Percentiles rank a stretch among this genome's conserved stretches.
phyloP scores from a whole-genome alignment of 1,284 basidiomycete species.

The Rhodotorula glutinis region DNA sequence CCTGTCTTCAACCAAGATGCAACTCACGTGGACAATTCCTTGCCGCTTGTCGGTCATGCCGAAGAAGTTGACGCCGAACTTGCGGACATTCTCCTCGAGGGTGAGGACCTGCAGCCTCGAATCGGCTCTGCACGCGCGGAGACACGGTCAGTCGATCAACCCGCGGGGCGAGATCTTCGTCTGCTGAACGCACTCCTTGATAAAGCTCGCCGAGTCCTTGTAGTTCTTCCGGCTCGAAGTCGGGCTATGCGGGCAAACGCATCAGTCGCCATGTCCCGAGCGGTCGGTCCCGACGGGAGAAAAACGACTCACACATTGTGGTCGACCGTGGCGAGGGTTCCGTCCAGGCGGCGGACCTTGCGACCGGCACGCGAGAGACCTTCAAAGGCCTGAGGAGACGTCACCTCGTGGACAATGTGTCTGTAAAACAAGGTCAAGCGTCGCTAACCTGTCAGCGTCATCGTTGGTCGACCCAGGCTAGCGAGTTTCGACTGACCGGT shows the following conservation, averaged over 20 bases:
- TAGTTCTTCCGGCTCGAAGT: conserved; percentile 83
- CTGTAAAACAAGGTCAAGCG: no score
- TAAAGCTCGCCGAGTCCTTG: conserved; percentile 70
- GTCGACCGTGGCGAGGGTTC: conserved; percentile 90
- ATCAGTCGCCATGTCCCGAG: not conserved
- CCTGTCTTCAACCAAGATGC: no score
- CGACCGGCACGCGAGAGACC: conserved; percentile 79
- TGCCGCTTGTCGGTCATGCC: conserved; percentile 56
- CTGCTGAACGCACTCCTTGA: conserved; percentile 57
- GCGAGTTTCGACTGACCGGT: conserved; percentile 58
- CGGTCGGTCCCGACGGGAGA: not conserved
- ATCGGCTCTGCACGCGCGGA: conserved; percentile 57
- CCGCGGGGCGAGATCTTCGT: not conserved
- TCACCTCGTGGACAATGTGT: conserved; percentile 93
- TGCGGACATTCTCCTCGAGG: conserved; percentile 90
- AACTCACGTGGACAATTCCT: conserved; percentile 74
- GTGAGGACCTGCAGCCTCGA: conserved; percentile 87
- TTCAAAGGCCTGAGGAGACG: conserved; percentile 93
- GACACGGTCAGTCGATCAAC: not conserved
- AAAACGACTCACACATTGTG: conserved; percentile 60
- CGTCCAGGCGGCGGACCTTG: conserved; percentile 82
- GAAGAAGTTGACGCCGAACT: conserved; percentile 92
- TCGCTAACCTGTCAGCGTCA: not conserved
- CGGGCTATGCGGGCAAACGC: conserved; percentile 50
- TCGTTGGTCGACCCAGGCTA: no score